Percentiles rank a stretch among this genome's conserved stretches.
Conservation (phyloP, 164 flowering plant genomes). For the Echeveria elegans region DNA sequence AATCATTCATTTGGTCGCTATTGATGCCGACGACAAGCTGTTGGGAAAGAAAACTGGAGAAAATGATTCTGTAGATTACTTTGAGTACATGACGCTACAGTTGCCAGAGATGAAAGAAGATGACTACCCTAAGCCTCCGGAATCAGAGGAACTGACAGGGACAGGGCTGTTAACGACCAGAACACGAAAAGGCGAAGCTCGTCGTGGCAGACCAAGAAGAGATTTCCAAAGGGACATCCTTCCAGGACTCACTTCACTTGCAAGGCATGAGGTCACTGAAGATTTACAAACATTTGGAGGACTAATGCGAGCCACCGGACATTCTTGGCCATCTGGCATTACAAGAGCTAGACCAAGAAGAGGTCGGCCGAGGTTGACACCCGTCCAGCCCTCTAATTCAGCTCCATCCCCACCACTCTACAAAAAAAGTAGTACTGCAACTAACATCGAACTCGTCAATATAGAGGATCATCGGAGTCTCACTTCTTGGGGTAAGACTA, state of each 20-base stretch:
- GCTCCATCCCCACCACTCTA: neutral
- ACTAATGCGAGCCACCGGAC: constrained; percentile 67
- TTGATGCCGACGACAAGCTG: constrained; percentile 18
- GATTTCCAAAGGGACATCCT: constrained; percentile 96
- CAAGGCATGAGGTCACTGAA: constrained; percentile 90
- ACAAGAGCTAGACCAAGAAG: constrained; percentile 48
- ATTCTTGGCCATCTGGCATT: constrained; percentile 38
- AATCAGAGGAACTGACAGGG: constrained; percentile 45
- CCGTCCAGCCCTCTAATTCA: neutral
- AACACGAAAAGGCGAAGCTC: constrained; percentile 58
- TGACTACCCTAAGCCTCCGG: constrained; percentile 30
- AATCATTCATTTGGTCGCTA: constrained; percentile 20
- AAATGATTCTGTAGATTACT: constrained; percentile 43
- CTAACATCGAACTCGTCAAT: no score
- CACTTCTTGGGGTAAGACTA: no score
- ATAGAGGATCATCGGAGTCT: no score
- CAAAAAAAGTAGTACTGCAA: no score
- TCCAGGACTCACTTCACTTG: constrained; percentile 73
- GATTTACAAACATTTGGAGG: constrained; percentile 69
- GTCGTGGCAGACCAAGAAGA: constrained; percentile 81
- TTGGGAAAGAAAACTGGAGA: constrained; percentile 3
- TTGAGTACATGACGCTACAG: constrained; percentile 73
- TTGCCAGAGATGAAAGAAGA: constrained; percentile 50
- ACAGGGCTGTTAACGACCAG: constrained; percentile 19
- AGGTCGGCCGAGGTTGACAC: constrained; percentile 41